Base-by-base conservation (phyloP, 169 alveolate genomes). In the Eimeria necatrix region DNA sequence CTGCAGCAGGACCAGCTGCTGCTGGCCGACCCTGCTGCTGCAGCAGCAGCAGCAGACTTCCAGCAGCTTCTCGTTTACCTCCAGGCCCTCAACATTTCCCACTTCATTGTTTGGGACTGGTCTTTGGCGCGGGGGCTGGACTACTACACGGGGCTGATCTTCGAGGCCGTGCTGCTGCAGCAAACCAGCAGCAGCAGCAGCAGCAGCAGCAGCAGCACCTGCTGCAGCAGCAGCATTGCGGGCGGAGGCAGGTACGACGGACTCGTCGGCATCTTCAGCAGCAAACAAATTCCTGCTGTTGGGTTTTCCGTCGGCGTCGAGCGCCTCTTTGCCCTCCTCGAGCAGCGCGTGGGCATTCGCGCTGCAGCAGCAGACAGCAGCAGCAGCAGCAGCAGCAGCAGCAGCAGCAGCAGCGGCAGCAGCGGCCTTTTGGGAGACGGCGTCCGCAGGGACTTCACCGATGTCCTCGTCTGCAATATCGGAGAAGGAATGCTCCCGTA, bases 171-270 rank as follows among this genome's bases (percentile, higher is more conserved):
- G 49, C 95, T 99, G 20, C 95, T 97, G 16, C 98, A 97, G 18
- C 90, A 87, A 18, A 97, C 96, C 32, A 91, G 95, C 24, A 97
- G 96, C 84, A 8, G 84, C 84, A 73, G 84, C 53, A 99, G 99
- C 4, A 98, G 99, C 22, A 98, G n/a, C n/a, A n/a, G n/a, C n/a
- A n/a, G n/a, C n/a, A n/a, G n/a, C n/a, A n/a, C n/a, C n/a, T n/a
- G n/a, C n/a, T n/a, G n/a, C n/a, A n/a, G n/a, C n/a, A 99, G 99
- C 3, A 98, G 99, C 32, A 98, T 99, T 20, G 99, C 99, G n/a
- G 99, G 99, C 12, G 99, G 99, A 18, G 99, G 99, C 14, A 96
- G 99, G 88, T 99, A 99, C 94, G 99, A 99, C 94, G 98, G 97
- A 32, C 97, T 99, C 51, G 98, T 99, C 48, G 99, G 99, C 32